Evolutionary conservation across 148 eudicot species (phyloP).

Genomic region (Chenopodium berlandieri): DNA sequence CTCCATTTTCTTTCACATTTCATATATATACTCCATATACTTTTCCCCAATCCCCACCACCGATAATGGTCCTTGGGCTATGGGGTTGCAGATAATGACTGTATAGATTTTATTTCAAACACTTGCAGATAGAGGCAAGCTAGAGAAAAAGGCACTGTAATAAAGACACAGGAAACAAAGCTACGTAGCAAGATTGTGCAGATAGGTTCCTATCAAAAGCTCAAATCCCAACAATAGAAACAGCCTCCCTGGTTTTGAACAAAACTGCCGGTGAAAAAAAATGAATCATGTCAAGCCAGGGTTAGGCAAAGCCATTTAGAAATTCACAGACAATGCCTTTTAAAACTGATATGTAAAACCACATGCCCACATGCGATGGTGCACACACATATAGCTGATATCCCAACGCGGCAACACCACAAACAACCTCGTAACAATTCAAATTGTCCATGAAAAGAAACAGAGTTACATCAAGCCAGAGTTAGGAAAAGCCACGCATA

Average conservation of each 20-base stretch:
- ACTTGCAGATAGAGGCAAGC: background rate
- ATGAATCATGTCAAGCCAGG: background rate
- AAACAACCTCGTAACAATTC: background rate
- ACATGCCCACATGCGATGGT: background rate
- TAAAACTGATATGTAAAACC: background rate
- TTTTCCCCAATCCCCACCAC: background rate
- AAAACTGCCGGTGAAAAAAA: background rate
- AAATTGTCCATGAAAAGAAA: background rate
- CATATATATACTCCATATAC: background rate
- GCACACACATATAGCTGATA: too few relatives aligned
- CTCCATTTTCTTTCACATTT: background rate
- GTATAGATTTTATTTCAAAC: background rate
- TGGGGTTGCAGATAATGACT: background rate
- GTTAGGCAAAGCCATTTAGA: background rate
- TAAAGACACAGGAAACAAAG: background rate
- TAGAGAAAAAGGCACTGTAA: background rate
- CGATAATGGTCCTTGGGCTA: background rate
- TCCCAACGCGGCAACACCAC: background rate
- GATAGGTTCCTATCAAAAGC: background rate
- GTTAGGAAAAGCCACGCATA: background rate
- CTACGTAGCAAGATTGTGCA: background rate
- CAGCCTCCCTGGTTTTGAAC: background rate
- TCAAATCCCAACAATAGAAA: background rate
- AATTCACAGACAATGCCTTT: background rate
- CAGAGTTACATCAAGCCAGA: background rate